Evolutionary conservation across 495 filamentous ascomycete genomes (phyloP).

Genomic region (Apodospora peruviana): DNA sequence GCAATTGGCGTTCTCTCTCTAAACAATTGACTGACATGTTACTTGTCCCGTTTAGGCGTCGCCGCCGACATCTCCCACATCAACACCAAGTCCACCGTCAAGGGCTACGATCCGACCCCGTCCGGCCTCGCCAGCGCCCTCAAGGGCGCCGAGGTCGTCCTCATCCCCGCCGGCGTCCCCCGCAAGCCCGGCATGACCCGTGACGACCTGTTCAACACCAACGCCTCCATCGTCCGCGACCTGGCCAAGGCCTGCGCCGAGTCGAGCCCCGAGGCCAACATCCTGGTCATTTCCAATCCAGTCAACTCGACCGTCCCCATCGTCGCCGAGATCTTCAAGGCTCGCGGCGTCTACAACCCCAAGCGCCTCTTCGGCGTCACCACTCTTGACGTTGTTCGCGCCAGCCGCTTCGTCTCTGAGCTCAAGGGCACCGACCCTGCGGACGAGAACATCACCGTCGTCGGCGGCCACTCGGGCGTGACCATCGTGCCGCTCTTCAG

Average conservation of each 20-base stretch:
- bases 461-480: conserved; percentile 95
- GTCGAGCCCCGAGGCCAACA: conserved; percentile 82
- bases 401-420: conserved; percentile 93
- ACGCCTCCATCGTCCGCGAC: conserved; percentile 98
- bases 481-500: conserved; percentile 97
- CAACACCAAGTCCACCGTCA: conserved; percentile 96
- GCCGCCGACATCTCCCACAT: conserved; percentile 96
- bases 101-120: conserved; percentile 74
- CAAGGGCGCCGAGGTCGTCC: conserved; percentile 83
- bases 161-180: conserved; percentile 97
- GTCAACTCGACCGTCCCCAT: conserved; percentile 99
- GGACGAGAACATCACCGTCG: conserved; percentile 87
- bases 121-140: conserved; percentile 71
- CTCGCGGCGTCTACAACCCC: conserved; percentile 90
- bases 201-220: conserved; percentile 99
- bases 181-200: conserved; percentile 99
- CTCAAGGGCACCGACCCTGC: conserved; percentile 84
- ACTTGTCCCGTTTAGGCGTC: conserved; percentile 59
- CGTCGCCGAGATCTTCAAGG: conserved; percentile 93
- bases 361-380: conserved; percentile 98
- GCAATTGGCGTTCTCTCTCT: conserved; percentile 11
- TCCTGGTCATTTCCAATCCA: conserved; percentile 97
- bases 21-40: conserved; percentile 1
- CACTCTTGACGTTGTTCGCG: conserved; percentile 97
- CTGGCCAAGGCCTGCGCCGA: conserved; percentile 93